Base-by-base conservation (phyloP, 208 protist genomes). In the Crithidia expoeki region DNA sequence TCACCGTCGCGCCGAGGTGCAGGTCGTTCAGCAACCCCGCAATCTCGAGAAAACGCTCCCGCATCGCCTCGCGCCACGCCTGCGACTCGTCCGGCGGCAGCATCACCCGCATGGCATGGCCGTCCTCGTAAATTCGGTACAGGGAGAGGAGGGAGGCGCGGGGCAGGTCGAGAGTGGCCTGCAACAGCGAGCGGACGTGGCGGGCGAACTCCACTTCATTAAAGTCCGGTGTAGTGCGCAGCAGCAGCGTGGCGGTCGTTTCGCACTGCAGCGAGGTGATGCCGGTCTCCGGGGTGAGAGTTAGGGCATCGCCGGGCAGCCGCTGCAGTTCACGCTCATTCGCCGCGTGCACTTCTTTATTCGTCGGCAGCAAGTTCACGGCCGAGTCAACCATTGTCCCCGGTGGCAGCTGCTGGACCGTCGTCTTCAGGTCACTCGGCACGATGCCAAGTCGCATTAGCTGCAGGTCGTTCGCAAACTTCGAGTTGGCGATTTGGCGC, bases 61-160 rank as follows among this genome's bases (percentile, higher is more conserved):
- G 83, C 86, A 93, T 93, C 27, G 86, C 86, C 66, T 93, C 85
- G 28, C 83, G 84, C 87, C 89, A 95, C 9, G 89, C 85, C 38
- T 86, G 81, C 51, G 83, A 90, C 79, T 93, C 85, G 27, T 85
- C 80, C 4, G 84, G 82, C 25, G 90, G 90, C 42, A 95, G 84
- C 77, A 89, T 85, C 64, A 95, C 82, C n/a, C 90, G 86, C 85
- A 95, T 90, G 25, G 85, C 90, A 38, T 95, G 87, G 40, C 87
- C 90, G 74, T 95, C 90, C 49, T 95, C 90, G 74, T 93, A 95
- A 21, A 95, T 66, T 27, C 81, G 79, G 79, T 95, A 95, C 21
- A 93, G 72, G 6, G 76, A 92, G 23, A 95, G 76, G 50, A 95
- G 75, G 27, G 89, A 92, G 67, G 86, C 76, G 33, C 79, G 84